These are phyloP conservation scores for Fraxinus nigra DNA, from an alignment of 305 asterid species.

Conservation along the genomic window DNA sequence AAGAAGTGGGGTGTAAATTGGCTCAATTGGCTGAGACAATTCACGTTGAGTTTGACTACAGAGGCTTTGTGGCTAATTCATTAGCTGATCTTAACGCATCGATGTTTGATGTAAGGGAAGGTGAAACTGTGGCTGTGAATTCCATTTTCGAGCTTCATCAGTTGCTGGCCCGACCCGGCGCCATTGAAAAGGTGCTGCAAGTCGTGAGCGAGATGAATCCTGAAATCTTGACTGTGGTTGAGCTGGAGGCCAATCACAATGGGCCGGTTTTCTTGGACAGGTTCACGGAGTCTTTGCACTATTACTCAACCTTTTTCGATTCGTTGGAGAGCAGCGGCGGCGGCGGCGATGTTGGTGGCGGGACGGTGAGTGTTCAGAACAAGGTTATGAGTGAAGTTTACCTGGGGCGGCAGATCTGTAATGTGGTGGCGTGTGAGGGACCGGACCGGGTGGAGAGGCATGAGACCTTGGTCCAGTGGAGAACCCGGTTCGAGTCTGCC, in stretches of 20 bases:
- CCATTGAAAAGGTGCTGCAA: conserved; percentile 54
- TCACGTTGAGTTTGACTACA: conserved; percentile 66
- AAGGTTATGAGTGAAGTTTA: conserved; percentile 88
- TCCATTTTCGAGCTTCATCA: conserved; percentile 82
- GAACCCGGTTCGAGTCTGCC: conserved; percentile 46
- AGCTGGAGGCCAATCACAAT: conserved; percentile 86
- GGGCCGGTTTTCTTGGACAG: conserved; percentile 72
- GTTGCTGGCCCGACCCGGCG: conserved; percentile 62
- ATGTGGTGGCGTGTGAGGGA: conserved; percentile 89
- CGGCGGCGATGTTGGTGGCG: conserved; percentile 30
- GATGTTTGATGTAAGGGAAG: conserved; percentile 67
- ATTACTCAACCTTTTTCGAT: conserved; percentile 85
- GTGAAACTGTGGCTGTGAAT: conserved; percentile 74
- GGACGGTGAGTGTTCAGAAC: conserved; percentile 54
- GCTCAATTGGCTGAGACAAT: conserved; percentile 69
- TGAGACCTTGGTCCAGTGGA: conserved; percentile 77
- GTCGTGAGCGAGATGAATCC: conserved; percentile 63
- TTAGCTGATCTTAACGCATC: conserved; percentile 72
- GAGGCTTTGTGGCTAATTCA: conserved; percentile 66
- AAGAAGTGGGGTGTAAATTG: conserved; percentile 69
- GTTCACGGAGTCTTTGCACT: conserved; percentile 73
- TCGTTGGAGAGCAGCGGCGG: conserved; percentile 63
- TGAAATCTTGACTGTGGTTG: conserved; percentile 71
- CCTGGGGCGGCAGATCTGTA: conserved; percentile 81
- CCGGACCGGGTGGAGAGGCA: conserved; percentile 91